phyloP scores from a whole-genome alignment of 768 basidiomycete genomes.

The Amylocystis lapponica region DNA sequence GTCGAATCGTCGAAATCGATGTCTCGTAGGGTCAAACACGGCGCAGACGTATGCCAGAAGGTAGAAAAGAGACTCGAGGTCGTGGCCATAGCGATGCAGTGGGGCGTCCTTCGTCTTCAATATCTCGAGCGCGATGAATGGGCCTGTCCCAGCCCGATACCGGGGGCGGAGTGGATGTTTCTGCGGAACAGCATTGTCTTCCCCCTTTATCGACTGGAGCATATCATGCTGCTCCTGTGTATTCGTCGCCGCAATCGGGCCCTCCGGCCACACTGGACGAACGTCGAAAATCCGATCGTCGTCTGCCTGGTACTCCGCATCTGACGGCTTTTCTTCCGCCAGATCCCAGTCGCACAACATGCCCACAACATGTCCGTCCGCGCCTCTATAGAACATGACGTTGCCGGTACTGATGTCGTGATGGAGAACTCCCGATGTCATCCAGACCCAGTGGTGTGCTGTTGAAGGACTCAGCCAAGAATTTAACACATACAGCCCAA shows the following conservation, averaged over 20 bases:
- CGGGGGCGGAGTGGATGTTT: slow-evolving; percentile 2
- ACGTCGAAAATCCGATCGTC: not conserved
- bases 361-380: slow-evolving; percentile 13
- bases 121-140: slow-evolving; percentile 27
- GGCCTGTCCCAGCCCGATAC: slow-evolving; percentile 24
- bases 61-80: slow-evolving; percentile 9
- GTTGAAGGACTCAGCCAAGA: not conserved
- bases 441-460: slow-evolving; percentile 24
- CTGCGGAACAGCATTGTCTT: too few species aligned
- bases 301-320: not conserved
- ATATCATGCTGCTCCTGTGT: too few species aligned
- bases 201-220: too few species aligned
- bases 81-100: slow-evolving; percentile 4
- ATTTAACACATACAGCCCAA: not conserved
- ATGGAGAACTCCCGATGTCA: slow-evolving; percentile 21
- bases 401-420: slow-evolving; percentile 28
- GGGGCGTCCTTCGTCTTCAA: slow-evolving; percentile 1
- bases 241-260: too few species aligned
- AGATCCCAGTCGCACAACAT: slow-evolving; percentile 27
- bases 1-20: not conserved
- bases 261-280: too few species aligned
- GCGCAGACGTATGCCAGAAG: slow-evolving; percentile 2
- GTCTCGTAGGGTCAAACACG: not conserved
- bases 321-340: slow-evolving; percentile 9
- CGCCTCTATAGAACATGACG: slow-evolving; percentile 22